A percentile compares a stretch with the other conserved stretches of the same genome.
Evolutionary conservation across 2,329 filamentous ascomycete genomes (phyloP).

Genomic region (Trichoderma atrobrunneum): DNA sequence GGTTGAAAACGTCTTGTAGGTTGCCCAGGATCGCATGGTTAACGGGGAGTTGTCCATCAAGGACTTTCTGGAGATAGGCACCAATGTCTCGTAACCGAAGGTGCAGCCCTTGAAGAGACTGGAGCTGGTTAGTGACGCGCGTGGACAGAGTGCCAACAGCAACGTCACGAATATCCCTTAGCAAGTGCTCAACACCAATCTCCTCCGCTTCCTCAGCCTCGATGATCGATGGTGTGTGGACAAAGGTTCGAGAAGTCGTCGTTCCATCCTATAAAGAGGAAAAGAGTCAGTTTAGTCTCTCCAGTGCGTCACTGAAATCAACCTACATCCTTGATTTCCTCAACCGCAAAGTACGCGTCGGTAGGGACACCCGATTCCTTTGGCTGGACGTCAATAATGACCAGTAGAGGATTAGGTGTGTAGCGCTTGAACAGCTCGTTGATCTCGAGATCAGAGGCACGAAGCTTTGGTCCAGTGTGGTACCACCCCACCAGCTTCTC

Average conservation of each 20-base stretch:
- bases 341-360: slow-evolving; percentile 97
- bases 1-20: slow-evolving; percentile 98
- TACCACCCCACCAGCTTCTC: slow-evolving; percentile 99
- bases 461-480: slow-evolving; percentile 94
- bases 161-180: slow-evolving; percentile 96
- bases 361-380: slow-evolving; percentile 97
- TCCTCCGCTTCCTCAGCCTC: slow-evolving; percentile 99
- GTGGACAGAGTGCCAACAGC: slow-evolving; percentile 95
- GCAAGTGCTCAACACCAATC: slow-evolving; percentile 95
- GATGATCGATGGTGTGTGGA: slow-evolving; percentile 97
- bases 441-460: slow-evolving; percentile 96
- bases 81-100: slow-evolving; percentile 93
- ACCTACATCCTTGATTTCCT: slow-evolving; percentile 95
- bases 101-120: slow-evolving; percentile 94
- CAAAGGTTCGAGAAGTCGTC: slow-evolving; percentile 93
- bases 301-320: not conserved
- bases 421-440: slow-evolving; percentile 99
- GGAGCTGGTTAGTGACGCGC: slow-evolving; percentile 93
- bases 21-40: slow-evolving; percentile 98
- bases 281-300: not conserved
- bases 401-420: slow-evolving; percentile 90
- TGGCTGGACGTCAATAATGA: slow-evolving; percentile 97
- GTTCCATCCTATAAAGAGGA: slow-evolving; percentile 75
- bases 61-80: slow-evolving; percentile 91
- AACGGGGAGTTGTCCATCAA: slow-evolving; percentile 86